Conservation (phyloP, 768 basidiomycete genomes). For the Rubroboletus pulcherrimus region DNA sequence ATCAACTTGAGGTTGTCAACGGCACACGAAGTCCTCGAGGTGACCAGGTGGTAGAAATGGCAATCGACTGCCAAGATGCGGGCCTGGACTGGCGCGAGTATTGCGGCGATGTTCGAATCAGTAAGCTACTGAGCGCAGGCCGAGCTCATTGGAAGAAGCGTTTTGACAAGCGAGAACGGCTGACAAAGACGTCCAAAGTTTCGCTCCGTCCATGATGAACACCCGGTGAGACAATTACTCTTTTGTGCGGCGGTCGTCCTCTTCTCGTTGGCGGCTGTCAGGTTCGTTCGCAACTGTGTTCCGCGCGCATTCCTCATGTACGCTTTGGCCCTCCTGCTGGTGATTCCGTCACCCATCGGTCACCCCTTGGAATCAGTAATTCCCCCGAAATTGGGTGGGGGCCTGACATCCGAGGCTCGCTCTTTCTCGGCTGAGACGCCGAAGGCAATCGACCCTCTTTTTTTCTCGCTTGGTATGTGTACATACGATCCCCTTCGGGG, state of each 20-base stretch:
- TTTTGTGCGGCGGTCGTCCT: slow-evolving; percentile 1
- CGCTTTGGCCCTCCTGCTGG: slow-evolving; percentile 6
- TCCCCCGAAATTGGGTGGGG: slow-evolving; percentile 3
- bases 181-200: slow-evolving; percentile 5
- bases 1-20: not conserved
- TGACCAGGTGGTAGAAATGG: not conserved
- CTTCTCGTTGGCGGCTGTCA: slow-evolving; percentile 8
- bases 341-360: slow-evolving; percentile 19
- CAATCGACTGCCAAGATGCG: not conserved
- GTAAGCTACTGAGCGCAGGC: not conserved
- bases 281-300: slow-evolving; percentile 11
- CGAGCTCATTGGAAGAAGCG: not conserved
- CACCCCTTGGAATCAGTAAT: slow-evolving; percentile 21
- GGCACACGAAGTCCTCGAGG: not conserved
- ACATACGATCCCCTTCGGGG: slow-evolving; percentile 29
- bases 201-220: not conserved
- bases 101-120: slow-evolving; percentile 7
- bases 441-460: slow-evolving; percentile 23
- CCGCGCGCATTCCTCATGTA: slow-evolving; percentile 23
- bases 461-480: slow-evolving; percentile 17
- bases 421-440: slow-evolving; percentile 15
- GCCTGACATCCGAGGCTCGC: slow-evolving; percentile 12
- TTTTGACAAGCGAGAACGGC: not conserved
- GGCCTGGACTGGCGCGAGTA: not conserved
- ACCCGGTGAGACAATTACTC: slow-evolving; percentile 8